Evolutionary conservation across 2,329 filamentous ascomycete species (phyloP).

Genomic region (Fusarium beomiforme): DNA sequence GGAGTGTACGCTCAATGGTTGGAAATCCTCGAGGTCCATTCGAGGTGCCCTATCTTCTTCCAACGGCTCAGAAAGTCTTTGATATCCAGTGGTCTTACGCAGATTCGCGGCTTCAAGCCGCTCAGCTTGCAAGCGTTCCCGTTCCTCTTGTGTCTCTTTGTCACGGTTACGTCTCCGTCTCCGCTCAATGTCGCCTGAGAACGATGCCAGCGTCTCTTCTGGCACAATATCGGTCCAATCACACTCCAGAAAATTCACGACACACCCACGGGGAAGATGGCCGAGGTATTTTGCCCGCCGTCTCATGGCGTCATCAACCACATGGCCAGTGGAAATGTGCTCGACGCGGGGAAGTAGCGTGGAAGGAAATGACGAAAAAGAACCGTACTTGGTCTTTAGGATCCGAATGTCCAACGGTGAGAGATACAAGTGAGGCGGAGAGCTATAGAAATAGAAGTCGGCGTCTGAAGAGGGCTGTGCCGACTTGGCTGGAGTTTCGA

Average conservation of each 20-base stretch:
- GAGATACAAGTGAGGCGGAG: slow-evolving; percentile 87
- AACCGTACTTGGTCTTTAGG: slow-evolving; percentile 86
- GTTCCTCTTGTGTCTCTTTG: slow-evolving; percentile 87
- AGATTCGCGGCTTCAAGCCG: slow-evolving; percentile 78
- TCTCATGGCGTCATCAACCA: slow-evolving; percentile 85
- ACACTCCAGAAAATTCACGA: slow-evolving; percentile 90
- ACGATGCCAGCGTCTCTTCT: slow-evolving; percentile 77
- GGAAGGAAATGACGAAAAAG: slow-evolving; percentile 83
- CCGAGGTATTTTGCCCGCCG: slow-evolving; percentile 87
- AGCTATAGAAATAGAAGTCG: slow-evolving; percentile 88
- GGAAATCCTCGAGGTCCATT: slow-evolving; percentile 70
- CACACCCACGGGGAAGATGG: slow-evolving; percentile 89
- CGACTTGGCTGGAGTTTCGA: slow-evolving; percentile 23
- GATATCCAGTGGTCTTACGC: slow-evolving; percentile 58
- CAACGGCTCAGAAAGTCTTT: slow-evolving; percentile 49
- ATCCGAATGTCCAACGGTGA: slow-evolving; percentile 93
- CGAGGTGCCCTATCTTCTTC: slow-evolving; percentile 52
- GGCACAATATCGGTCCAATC: slow-evolving; percentile 93
- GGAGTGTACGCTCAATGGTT: slow-evolving; percentile 64
- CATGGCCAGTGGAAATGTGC: slow-evolving; percentile 87
- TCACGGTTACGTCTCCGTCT: slow-evolving; percentile 81
- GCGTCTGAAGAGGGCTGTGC: slow-evolving; percentile 50
- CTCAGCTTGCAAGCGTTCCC: slow-evolving; percentile 84
- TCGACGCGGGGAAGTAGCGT: slow-evolving; percentile 89
- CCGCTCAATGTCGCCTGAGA: slow-evolving; percentile 79